Conservation (phyloP, 768 basidiomycete genomes). For the Chiua virens region DNA sequence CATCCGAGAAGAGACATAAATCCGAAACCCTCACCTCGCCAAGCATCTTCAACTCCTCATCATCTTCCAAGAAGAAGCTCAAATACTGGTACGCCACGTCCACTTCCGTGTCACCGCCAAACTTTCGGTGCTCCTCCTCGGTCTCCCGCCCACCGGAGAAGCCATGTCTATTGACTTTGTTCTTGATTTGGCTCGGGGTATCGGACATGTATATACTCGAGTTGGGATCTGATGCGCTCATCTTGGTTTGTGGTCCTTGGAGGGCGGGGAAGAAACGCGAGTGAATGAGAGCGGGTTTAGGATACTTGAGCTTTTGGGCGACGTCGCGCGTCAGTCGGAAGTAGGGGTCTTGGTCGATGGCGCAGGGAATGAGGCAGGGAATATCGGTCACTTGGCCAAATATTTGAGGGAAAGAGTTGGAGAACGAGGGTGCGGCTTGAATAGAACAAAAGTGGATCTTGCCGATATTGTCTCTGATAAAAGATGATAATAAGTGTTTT, state of each 20-base stretch:
- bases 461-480: slow-evolving; percentile 89
- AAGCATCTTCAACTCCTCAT: slow-evolving; percentile 77
- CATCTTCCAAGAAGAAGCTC: slow-evolving; percentile 93
- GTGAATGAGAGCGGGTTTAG: slow-evolving; percentile 90
- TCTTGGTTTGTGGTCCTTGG: slow-evolving; percentile 97
- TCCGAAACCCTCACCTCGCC: slow-evolving; percentile 53
- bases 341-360: slow-evolving; percentile 97
- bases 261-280: slow-evolving; percentile 98
- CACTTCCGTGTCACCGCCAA: slow-evolving; percentile 92
- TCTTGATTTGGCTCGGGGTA: slow-evolving; percentile 90
- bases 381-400: slow-evolving; percentile 81
- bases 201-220: slow-evolving; percentile 97
- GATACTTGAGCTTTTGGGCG: slow-evolving; percentile 91
- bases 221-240: slow-evolving; percentile 95
- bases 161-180: slow-evolving; percentile 94
- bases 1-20: not conserved
- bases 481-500: not conserved
- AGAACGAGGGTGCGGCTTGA: slow-evolving; percentile 95
- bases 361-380: slow-evolving; percentile 94
- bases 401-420: slow-evolving; percentile 98
- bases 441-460: slow-evolving; percentile 96
- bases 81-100: slow-evolving; percentile 96
- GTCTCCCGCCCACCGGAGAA: slow-evolving; percentile 96
- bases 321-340: slow-evolving; percentile 98
- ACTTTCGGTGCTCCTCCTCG: slow-evolving; percentile 87